A percentile compares a stretch with the other conserved stretches of the same genome.
Conservation (phyloP, 352 stramenopile species). For the Peronospora tabacina region DNA sequence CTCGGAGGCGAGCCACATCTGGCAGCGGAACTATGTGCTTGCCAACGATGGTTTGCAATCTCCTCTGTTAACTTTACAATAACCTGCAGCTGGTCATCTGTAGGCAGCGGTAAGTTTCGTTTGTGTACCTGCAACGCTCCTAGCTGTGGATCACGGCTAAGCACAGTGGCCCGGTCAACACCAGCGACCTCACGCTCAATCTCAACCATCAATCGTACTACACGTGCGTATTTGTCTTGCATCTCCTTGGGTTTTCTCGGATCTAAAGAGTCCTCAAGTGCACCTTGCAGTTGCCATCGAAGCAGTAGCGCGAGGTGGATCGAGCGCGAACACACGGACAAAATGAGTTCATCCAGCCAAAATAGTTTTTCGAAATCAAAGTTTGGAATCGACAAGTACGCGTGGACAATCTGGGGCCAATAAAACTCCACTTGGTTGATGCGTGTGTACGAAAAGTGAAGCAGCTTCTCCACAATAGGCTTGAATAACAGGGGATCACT, state of each 20-base stretch:
- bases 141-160: conserved; percentile 42
- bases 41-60: conserved; percentile 54
- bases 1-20: conserved; percentile 18
- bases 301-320: conserved; percentile 81
- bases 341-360: conserved; percentile 81
- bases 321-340: conserved; percentile 83
- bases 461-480: conserved; percentile 74
- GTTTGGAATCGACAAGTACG: conserved; percentile 81
- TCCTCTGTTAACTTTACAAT: conserved; percentile 75
- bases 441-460: conserved; percentile 81
- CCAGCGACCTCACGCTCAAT: conserved; percentile 80
- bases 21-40: conserved; percentile 31
- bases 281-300: conserved; percentile 82
- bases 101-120: conserved; percentile 65
- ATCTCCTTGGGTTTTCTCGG: conserved; percentile 66
- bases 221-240: conserved; percentile 80
- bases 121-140: conserved; percentile 33
- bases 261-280: conserved; percentile 80
- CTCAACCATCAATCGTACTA: conserved; percentile 81
- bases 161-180: conserved; percentile 51
- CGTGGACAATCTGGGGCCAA: conserved; percentile 87
- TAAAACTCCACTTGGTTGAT: conserved; percentile 91
- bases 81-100: conserved; percentile 77
- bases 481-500: conserved; percentile 83
- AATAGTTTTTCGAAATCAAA: conserved; percentile 89